Base-by-base conservation (phyloP, 192 early-diverging fungal species). In the Thamnidium elegans region DNA sequence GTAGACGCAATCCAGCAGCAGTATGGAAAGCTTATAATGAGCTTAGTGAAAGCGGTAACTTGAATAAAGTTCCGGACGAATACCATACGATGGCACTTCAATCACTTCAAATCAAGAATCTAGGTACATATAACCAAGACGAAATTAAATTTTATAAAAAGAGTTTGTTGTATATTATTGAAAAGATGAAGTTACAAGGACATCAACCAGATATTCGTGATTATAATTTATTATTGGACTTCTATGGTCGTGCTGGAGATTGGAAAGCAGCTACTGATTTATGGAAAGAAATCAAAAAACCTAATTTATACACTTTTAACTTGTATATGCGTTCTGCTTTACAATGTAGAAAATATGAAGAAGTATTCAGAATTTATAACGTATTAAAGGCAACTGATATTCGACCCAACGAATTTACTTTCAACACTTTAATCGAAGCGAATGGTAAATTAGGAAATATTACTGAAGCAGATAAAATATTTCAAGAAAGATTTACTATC, bases 201-300 rank as follows among this genome's bases (percentile, higher is more conserved):
- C 26, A 48, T 31, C 2, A 44, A 15, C 62, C 55, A 2, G 70
- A 76, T 59, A 55, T 68, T 17, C 69, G 74, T 39, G 74, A 76
- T 36, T 76, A 76, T 26, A 72, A 71, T 46, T 63, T 72, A 44
- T 23, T 76, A 45, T 48, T 76, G 10, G 67, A 67, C 4, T 71
- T 76, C 43, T 68, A 62, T 63, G 69, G 74, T 13, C 74, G 66
- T 34, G 13, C 42, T n/a, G 50, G 63, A 2, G 70, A 76, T 56
- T 68, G 66, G 61, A 20, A 43, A n/a, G 47, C 59, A 0, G 68
- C 65, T 17, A 26, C 20, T 39, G 46, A 55, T 7, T 50, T 63
- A 2, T 76, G 69, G 74, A n/a, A 48, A 13, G 66, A 68, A 23
- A 47, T 73, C 26, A 44, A 11, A 11, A 48, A 44, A 10, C 68